Base-by-base conservation (phyloP, 2,329 filamentous ascomycete genomes). In the Fusarium verrucosum region DNA sequence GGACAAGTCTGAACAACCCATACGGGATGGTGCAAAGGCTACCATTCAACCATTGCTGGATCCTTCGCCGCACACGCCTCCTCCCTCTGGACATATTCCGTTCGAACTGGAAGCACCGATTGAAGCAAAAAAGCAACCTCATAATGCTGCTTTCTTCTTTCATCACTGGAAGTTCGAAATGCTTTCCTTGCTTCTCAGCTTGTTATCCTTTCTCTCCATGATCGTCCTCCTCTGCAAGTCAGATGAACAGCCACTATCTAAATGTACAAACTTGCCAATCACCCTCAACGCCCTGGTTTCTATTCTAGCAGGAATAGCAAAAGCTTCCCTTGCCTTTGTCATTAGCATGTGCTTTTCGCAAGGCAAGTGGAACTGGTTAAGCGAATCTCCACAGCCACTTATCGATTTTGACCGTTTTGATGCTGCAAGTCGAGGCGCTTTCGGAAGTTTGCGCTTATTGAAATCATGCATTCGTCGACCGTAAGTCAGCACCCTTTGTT, bases 381-480 rank as follows among this genome's bases (percentile, higher is more conserved):
- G 25, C 3, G 28, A 30, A 10, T 17, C 37, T 13, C 17, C 36
- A 0, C 50, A 50, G 2, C 56, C 55, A 1, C 20, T 68, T 2
- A 38, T 65, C 0, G 63, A 62, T n/a, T 67, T 68, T 40, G 56
- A 68, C 26, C 65, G 65, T 1, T 52, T 66, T 9, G 60, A 66
- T 32, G 60, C 50, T 9, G 60, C 63, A 2, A 68, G 60, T 13
- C n/a, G 65, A 23, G 63, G 60, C 0, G 36, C 50, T 3, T 65
- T 46, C 50, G 65, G 63, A 1, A 52, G 52, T n/a, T 2, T 58
- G 1, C 56, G 65, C 7, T 40, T 68, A 1, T 33, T 68, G 0
- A 9, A n/a, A 10, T 51, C 59, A 6, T 38, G 49, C 13, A 5
- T 51, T 1, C 57, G 46, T 14, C 58, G 35, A 4, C 63, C 50